Conservation (phyloP, 2,329 filamentous ascomycete genomes). For the Curvularia lunata region DNA sequence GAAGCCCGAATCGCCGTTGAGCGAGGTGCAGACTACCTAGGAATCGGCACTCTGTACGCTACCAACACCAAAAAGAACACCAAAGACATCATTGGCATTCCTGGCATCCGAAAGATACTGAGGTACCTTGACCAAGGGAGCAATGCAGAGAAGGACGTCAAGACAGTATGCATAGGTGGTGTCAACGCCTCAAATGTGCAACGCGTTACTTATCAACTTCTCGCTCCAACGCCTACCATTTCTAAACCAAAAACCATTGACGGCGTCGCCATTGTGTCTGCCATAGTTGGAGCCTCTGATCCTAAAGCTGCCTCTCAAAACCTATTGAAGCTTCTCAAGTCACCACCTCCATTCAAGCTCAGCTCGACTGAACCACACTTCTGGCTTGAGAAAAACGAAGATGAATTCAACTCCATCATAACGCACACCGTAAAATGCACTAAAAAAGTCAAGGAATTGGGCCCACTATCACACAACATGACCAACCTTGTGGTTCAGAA, state of each 20-base stretch:
- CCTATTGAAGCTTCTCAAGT: constrained; percentile 63
- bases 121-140: constrained; percentile 59
- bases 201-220: constrained; percentile 74
- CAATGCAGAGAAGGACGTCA: constrained; percentile 39
- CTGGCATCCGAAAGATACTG: constrained; percentile 72
- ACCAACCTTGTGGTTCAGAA: constrained; percentile 96
- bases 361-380: constrained; percentile 26
- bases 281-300: constrained; percentile 76
- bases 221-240: constrained; percentile 40
- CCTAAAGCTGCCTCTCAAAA: constrained; percentile 67
- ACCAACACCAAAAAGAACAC: constrained; percentile 85
- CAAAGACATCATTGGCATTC: constrained; percentile 78
- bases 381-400: constrained; percentile 27
- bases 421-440: constrained; percentile 55
- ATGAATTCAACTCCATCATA: constrained; percentile 22
- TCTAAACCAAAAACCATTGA: constrained; percentile 66
- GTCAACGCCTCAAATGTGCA: constrained; percentile 79
- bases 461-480: constrained; percentile 92
- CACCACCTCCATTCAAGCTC: constrained; percentile 31
- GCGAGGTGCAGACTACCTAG: constrained; percentile 86
- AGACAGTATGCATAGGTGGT: constrained; percentile 84
- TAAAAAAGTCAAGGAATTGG: constrained; percentile 64
- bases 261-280: constrained; percentile 88
- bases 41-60: constrained; percentile 87
- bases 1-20: constrained; percentile 76